phyloP scores from a whole-genome alignment of 257 asterid species.

The Schizonepeta tenuifolia region DNA sequence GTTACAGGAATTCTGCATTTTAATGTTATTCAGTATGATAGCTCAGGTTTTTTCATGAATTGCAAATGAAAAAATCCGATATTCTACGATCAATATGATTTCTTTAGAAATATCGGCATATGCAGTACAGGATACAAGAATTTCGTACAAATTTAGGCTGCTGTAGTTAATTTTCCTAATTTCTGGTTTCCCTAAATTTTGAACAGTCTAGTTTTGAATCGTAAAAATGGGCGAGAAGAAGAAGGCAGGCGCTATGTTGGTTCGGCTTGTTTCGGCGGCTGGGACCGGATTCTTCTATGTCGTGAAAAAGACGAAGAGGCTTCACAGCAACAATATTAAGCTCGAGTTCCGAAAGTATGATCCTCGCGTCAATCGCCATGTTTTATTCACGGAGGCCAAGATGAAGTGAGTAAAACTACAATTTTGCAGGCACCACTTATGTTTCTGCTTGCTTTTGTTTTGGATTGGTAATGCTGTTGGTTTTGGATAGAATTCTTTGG shows the following conservation, averaged over 20 bases:
- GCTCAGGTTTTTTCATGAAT: background rate
- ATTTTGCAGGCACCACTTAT: background rate
- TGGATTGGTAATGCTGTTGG: constrained; percentile 15
- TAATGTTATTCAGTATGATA: background rate
- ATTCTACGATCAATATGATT: background rate
- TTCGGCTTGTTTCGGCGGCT: constrained; percentile 71
- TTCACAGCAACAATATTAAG: constrained; percentile 49
- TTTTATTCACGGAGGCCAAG: constrained; percentile 69
- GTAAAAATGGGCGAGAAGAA: constrained; percentile 61
- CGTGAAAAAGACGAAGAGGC: constrained; percentile 62
- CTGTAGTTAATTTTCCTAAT: background rate
- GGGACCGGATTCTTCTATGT: constrained; percentile 83
- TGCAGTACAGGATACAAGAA: background rate
- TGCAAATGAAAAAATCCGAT: background rate
- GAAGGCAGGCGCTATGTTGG: constrained; percentile 66
- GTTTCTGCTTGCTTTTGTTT: constrained; percentile 8
- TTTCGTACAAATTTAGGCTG: background rate
- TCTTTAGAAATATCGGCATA: background rate
- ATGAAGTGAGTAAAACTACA: constrained; percentile 53
- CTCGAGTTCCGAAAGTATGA: constrained; percentile 75
- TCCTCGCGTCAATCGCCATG: constrained; percentile 75
- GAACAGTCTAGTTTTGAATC: constrained; percentile 2
- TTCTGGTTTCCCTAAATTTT: constrained; percentile 14
- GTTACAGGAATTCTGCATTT: background rate
- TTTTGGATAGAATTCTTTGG: background rate